phyloP scores from a whole-genome alignment of 2,329 filamentous ascomycete species.

The Lasiodiplodia theobromae region DNA sequence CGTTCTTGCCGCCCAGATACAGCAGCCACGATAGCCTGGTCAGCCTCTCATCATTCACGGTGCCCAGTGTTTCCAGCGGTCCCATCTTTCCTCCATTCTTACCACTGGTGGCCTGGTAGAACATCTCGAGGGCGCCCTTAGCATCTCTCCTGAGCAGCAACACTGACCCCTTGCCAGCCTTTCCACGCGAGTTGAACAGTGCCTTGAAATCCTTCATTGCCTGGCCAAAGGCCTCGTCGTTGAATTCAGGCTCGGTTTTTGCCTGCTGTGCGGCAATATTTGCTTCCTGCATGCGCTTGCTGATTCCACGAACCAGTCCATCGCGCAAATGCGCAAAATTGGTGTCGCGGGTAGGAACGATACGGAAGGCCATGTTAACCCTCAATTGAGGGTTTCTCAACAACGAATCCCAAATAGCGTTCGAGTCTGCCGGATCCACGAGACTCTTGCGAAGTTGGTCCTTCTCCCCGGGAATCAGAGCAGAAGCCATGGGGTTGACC shows the following conservation, averaged over 20 bases:
- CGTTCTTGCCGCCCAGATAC: slow-evolving; percentile 85
- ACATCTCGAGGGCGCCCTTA: slow-evolving; percentile 62
- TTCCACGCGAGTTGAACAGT: slow-evolving; percentile 78
- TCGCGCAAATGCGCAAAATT: slow-evolving; percentile 93
- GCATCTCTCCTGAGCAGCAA: slow-evolving; percentile 74
- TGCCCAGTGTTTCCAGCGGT: slow-evolving; percentile 68
- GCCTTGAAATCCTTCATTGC: slow-evolving; percentile 80
- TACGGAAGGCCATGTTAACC: slow-evolving; percentile 73
- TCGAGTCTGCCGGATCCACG: slow-evolving; percentile 72
- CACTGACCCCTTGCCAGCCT: slow-evolving; percentile 80
- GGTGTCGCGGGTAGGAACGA: slow-evolving; percentile 90
- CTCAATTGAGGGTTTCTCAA: slow-evolving; percentile 54
- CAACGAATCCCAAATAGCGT: slow-evolving; percentile 76
- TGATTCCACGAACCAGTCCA: slow-evolving; percentile 86
- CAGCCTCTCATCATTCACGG: slow-evolving; percentile 79
- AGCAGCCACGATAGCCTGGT: slow-evolving; percentile 86
- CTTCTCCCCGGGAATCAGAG: slow-evolving; percentile 83
- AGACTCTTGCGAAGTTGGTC: slow-evolving; percentile 73
- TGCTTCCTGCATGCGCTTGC: slow-evolving; percentile 69
- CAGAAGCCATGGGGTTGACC: slow-evolving; percentile 79
- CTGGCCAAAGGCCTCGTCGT: slow-evolving; percentile 77
- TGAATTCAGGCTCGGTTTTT: slow-evolving; percentile 55
- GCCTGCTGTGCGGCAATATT: slow-evolving; percentile 55
- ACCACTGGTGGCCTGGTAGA: slow-evolving; percentile 63
- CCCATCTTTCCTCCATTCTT: slow-evolving; percentile 51